phyloP scores from a whole-genome alignment of 2,329 filamentous ascomycete genomes.

The Penicillium sp. region DNA sequence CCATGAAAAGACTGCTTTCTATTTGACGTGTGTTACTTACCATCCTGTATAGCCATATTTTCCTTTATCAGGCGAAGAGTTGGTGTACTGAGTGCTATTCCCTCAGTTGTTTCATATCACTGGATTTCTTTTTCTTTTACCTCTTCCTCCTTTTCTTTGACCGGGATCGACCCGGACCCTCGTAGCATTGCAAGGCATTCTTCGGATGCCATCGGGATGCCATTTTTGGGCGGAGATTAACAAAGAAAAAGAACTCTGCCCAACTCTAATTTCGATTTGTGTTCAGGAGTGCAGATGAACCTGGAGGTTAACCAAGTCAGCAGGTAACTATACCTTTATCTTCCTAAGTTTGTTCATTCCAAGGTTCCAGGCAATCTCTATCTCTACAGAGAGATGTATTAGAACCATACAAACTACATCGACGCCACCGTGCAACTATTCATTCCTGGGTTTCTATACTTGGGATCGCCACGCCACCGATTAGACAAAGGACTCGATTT shows the following conservation, averaged over 20 bases:
- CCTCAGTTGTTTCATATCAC: conserved; percentile 24
- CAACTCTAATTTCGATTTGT: neutral
- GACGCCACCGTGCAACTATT: neutral
- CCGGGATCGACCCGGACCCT: no score
- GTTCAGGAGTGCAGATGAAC: neutral
- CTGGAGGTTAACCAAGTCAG: neutral
- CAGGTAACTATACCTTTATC: neutral
- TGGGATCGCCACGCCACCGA: neutral
- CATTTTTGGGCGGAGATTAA: neutral
- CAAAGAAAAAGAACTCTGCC: neutral
- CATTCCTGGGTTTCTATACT: neutral
- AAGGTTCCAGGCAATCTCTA: neutral
- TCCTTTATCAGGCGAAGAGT: conserved; percentile 33
- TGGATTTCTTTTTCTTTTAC: conserved; percentile 16
- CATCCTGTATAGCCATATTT: conserved; percentile 39
- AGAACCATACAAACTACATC: neutral
- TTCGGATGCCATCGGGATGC: neutral
- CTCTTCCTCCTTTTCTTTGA: neutral
- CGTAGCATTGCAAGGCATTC: neutral
- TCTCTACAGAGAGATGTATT: neutral
- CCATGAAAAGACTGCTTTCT: conserved; percentile 31
- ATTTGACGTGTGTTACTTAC: conserved; percentile 34
- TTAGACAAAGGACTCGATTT: neutral
- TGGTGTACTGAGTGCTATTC: conserved; percentile 29
- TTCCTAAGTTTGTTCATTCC: neutral